Percentiles rank a stretch among this genome's conserved stretches.
Conservation (phyloP, 257 asterid species). For the Petrea volubilis region DNA sequence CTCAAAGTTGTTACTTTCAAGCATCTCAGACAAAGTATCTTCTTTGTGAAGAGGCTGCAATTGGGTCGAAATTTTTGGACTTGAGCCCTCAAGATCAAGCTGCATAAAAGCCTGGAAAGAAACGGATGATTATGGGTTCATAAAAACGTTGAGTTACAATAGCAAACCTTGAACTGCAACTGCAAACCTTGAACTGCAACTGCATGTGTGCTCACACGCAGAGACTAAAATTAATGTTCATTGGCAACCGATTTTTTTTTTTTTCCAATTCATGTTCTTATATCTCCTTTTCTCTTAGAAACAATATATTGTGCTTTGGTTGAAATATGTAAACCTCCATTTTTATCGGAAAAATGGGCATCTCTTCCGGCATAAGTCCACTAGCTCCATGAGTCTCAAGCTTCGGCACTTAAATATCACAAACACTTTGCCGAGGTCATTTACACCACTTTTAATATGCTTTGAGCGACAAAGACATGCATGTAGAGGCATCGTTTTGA, state of each 20-base stretch:
- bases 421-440: not conserved
- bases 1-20: slow-evolving; percentile 33
- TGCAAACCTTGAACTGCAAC: too few species aligned
- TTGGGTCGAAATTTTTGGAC: slow-evolving; percentile 19
- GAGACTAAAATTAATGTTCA: too few species aligned
- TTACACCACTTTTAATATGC: not conserved
- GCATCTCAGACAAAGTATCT: slow-evolving; percentile 33
- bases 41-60: slow-evolving; percentile 22
- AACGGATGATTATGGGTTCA: not conserved
- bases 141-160: not conserved
- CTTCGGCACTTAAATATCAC: too few species aligned
- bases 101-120: slow-evolving; percentile 57
- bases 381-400: too few species aligned
- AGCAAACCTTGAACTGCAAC: not conserved
- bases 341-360: too few species aligned
- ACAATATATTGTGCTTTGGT: too few species aligned
- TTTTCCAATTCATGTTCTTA: too few species aligned
- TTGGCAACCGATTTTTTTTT: too few species aligned
- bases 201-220: too few species aligned
- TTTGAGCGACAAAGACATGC: not conserved
- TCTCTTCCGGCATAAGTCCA: too few species aligned
- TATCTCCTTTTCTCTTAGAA: too few species aligned
- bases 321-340: too few species aligned
- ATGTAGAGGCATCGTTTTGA: not conserved
- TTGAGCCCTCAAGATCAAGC: slow-evolving; percentile 38